Evolutionary conservation across 2,329 filamentous ascomycete genomes (phyloP), one percentile per base, ranked within the genome.

Genomic region (Amauroascus niger): DNA sequence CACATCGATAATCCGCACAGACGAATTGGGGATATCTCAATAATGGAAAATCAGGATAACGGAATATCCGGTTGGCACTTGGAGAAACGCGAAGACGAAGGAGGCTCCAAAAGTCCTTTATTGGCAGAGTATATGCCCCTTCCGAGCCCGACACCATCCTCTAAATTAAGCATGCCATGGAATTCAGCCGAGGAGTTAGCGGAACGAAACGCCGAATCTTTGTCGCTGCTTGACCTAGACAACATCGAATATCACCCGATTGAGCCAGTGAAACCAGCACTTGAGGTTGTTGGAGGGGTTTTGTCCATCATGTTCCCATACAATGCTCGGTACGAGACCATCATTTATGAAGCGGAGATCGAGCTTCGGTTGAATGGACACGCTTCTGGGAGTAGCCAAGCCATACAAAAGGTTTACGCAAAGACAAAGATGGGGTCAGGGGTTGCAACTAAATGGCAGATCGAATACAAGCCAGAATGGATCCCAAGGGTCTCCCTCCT

Each of bases 71-170:
- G 18, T 35, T 46, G 41, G 41, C 6, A 39, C 6, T 40, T 20
- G 11, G 33, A 46, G 22, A 39, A 20, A 11, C 28, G 14, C 11
- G 50, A 46, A 11, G 32, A 47, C 7, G 16, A 16, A 39, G 6
- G 11, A 40, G 35, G 18, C 28, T 16, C 35, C 20, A 48, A 22
- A n/a, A 24, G 33, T 13, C 33, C 43, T 24, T n/a, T 48, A 14
- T 33, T 49, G 32, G 13, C 18, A 20, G 51, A 52, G 24, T 40
- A 32, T 16, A 54, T 59, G 14, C 26, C 52, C 7, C 57, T 56
- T 18, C 57, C 58, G 22, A 63, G 60, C 33, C 61, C 60, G 33
- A 56, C 55, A 1, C 50, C 57, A 14, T 61, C 61, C 8, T 63
- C 60, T 1, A 58, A 58, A 32, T 52, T 54, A n/a, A 52, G 55